Evolutionary conservation across 75 land plant species (phyloP).

Genomic region (Cunninghamia lanceolata): DNA sequence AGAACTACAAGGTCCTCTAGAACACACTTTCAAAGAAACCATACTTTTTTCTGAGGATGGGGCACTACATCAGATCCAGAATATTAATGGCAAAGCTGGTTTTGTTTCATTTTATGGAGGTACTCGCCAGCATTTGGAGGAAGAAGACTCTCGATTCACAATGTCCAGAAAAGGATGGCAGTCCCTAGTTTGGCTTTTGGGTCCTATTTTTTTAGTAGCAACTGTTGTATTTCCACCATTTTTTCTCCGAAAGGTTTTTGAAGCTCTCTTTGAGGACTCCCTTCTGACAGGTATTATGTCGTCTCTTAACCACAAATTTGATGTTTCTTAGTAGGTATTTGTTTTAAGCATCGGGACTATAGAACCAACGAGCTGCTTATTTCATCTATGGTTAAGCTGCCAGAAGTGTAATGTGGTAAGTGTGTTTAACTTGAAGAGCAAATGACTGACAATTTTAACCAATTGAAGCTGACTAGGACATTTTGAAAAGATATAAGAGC

Average conservation of each 20-base stretch:
- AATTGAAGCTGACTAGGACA: not conserved
- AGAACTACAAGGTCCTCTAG: not conserved
- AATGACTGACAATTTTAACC: not conserved
- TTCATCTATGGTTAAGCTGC: not conserved
- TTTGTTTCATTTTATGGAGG: constrained; percentile 43
- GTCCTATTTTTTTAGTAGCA: constrained; percentile 62
- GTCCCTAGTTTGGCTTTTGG: constrained; percentile 68
- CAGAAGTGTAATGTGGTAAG: not conserved
- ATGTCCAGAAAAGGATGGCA: constrained; percentile 33
- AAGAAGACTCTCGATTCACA: constrained; percentile 25
- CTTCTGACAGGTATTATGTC: constrained; percentile 55
- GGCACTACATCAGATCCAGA: not conserved
- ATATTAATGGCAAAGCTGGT: constrained; percentile 38
- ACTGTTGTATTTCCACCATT: constrained; percentile 77
- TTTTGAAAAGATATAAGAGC: not conserved
- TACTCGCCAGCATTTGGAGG: constrained; percentile 35
- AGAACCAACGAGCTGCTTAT: not conserved
- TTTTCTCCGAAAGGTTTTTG: constrained; percentile 46
- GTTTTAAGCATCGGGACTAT: not conserved
- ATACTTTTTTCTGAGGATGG: not conserved
- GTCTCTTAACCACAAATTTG: not conserved
- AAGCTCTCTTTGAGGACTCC: constrained; percentile 45
- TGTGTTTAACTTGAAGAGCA: not conserved
- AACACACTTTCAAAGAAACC: not conserved
- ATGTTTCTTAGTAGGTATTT: not conserved